Conservation (phyloP, 192 early-diverging fungal species). For the Linnemannia zychae region DNA sequence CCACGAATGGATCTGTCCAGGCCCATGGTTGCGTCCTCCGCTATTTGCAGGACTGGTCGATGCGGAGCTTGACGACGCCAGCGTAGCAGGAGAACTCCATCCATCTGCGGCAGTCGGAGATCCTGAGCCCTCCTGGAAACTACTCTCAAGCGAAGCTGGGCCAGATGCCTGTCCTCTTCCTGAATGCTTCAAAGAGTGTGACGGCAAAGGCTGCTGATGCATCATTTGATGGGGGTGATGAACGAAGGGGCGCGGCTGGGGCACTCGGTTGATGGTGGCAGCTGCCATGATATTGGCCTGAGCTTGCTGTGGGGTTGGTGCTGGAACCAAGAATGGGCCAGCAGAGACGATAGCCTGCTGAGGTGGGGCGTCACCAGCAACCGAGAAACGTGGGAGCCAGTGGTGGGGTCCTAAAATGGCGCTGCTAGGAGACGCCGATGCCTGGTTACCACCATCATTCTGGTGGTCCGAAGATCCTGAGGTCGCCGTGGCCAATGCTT, state of each 20-base stretch:
- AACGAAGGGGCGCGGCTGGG: conserved; percentile 34
- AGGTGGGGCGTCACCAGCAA: conserved; percentile 44
- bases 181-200: conserved; percentile 3
- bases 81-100: conserved; percentile 4
- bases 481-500: not conserved
- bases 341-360: conserved; percentile 18
- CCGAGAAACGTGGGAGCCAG: conserved; percentile 53
- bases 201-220: conserved; percentile 8
- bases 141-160: conserved; percentile 16
- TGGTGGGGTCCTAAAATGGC: conserved; percentile 12
- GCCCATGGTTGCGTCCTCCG: conserved; percentile 3
- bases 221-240: conserved; percentile 24
- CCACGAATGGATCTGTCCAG: conserved; percentile 15
- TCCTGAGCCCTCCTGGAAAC: conserved; percentile 24
- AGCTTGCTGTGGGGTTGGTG: conserved; percentile 1
- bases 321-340: conserved; percentile 17
- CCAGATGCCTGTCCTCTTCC: not conserved
- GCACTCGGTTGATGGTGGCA: conserved; percentile 37
- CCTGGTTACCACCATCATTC: not conserved
- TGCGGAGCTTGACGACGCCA: not conserved
- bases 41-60: conserved; percentile 9
- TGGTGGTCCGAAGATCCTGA: not conserved
- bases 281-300: conserved; percentile 43
- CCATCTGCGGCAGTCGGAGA: conserved; percentile 19
- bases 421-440: not conserved